A percentile compares a stretch with the other conserved stretches of the same genome.
Evolutionary conservation across 164 flowering plant genomes (phyloP).

Genomic region (Protea cynaroides): DNA sequence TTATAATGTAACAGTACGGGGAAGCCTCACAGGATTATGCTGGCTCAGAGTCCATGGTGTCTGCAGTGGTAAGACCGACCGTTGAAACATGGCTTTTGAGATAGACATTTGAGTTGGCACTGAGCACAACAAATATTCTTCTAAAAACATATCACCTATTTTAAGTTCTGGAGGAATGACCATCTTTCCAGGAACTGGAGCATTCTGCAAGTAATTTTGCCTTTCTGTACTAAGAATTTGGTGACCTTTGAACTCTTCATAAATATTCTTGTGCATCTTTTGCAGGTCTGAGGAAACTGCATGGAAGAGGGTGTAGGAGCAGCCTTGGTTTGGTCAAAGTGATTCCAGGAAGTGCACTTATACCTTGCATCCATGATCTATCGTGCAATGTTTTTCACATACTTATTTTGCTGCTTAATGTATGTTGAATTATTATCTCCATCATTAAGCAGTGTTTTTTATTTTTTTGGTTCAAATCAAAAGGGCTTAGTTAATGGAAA

Average conservation of each 20-base stretch:
- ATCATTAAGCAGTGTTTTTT: slow-evolving; percentile 15
- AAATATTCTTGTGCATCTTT: slow-evolving; percentile 27
- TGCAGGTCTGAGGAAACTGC: slow-evolving; percentile 44
- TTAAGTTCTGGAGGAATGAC: slow-evolving; percentile 9
- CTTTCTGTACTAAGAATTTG: slow-evolving; percentile 20
- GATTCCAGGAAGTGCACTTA: slow-evolving; percentile 22
- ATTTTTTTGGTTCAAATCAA: too few relatives aligned
- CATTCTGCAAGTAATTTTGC: slow-evolving; percentile 14
- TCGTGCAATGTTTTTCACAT: slow-evolving; percentile 37
- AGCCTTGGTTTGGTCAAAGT: slow-evolving; percentile 22
- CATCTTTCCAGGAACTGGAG: slow-evolving; percentile 10
- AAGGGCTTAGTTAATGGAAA: slow-evolving; percentile 12
- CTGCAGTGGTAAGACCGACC: too few relatives aligned
- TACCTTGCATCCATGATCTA: slow-evolving; percentile 17
- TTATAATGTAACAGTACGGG: too few relatives aligned
- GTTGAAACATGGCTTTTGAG: neutral
- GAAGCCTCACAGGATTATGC: too few relatives aligned
- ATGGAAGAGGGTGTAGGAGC: slow-evolving; percentile 20
- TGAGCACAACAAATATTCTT: slow-evolving; percentile 8
- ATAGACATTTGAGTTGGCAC: slow-evolving; percentile 6
- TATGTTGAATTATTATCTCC: slow-evolving; percentile 32
- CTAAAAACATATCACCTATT: neutral
- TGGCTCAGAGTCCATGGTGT: too few relatives aligned
- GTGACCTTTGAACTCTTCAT: slow-evolving; percentile 16
- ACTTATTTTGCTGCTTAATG: slow-evolving; percentile 38